These are phyloP conservation scores for Hanseniaspora uvarum DNA, from an alignment of 1,139 yeast genomes.

Conservation along the genomic window DNA sequence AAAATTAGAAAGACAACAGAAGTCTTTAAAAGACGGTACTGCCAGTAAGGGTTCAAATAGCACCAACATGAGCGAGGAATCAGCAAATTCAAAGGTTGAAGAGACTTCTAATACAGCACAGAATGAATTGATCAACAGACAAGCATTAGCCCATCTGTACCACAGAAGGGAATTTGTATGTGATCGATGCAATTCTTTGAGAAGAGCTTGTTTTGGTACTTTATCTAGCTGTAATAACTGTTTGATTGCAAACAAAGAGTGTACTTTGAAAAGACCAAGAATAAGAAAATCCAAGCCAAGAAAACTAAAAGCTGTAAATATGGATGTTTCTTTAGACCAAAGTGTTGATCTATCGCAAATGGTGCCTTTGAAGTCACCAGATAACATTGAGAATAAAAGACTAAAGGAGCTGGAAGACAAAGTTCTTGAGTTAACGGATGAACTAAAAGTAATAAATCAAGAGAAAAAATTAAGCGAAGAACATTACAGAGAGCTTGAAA, in stretches of 20 bases:
- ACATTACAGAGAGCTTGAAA: constrained; percentile 11
- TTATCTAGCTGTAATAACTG: constrained; percentile 19
- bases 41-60: too few relatives aligned
- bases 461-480: constrained; percentile 14
- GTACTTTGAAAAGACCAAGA: constrained; percentile 18
- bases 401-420: not conserved
- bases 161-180: constrained; percentile 19
- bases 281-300: constrained; percentile 20
- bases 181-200: constrained; percentile 20
- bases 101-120: not conserved
- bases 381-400: not conserved
- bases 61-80: not conserved
- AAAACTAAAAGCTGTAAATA: constrained; percentile 16
- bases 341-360: not conserved
- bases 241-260: constrained; percentile 19
- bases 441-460: not conserved
- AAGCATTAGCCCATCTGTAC: constrained; percentile 13
- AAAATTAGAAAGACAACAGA: not conserved
- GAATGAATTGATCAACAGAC: not conserved
- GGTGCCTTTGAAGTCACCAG: not conserved
- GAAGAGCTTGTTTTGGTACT: constrained; percentile 21
- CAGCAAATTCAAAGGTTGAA: not conserved
- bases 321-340: constrained; percentile 3
- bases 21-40: too few relatives aligned
- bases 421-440: not conserved